phyloP scores from a whole-genome alignment of 208 protist genomes.

The Phytomonas serpens region DNA sequence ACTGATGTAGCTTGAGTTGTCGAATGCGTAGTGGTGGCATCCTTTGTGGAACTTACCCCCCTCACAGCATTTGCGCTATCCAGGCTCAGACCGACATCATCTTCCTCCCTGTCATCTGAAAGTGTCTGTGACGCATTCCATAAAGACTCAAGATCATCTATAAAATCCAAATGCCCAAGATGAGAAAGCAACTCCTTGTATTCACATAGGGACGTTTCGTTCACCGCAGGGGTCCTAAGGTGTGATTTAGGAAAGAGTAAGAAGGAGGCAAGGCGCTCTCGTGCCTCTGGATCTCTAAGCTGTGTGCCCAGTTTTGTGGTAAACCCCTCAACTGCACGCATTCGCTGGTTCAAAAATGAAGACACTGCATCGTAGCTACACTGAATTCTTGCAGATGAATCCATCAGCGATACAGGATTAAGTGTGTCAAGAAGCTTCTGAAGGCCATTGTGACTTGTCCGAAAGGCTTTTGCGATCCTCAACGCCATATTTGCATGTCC shows the following conservation, averaged over 20 bases:
- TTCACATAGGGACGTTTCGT: not conserved
- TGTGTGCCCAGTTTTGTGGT: not conserved
- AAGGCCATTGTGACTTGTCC: constrained; percentile 8
- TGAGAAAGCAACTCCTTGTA: not conserved
- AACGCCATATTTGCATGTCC: not conserved
- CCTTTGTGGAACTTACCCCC: not conserved
- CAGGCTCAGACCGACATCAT: not conserved
- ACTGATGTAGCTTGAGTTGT: not conserved
- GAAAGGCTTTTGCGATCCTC: constrained; percentile 8
- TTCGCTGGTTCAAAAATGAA: not conserved
- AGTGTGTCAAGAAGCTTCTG: constrained; percentile 10
- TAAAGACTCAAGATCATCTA: not conserved
- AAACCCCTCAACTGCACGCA: not conserved
- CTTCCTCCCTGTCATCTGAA: not conserved
- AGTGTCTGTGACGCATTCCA: not conserved
- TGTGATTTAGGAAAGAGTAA: not conserved
- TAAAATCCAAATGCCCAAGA: not conserved
- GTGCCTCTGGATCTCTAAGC: not conserved
- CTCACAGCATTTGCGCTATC: not conserved
- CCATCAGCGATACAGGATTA: not conserved
- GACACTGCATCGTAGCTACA: not conserved
- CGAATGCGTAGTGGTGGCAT: not conserved
- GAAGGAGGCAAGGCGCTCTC: not conserved
- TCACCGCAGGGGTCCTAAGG: not conserved
- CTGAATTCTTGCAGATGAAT: not conserved